These are phyloP conservation scores for Melaleuca alternifolia DNA, from an alignment of 345 rosid genomes.

Conservation along the genomic window DNA sequence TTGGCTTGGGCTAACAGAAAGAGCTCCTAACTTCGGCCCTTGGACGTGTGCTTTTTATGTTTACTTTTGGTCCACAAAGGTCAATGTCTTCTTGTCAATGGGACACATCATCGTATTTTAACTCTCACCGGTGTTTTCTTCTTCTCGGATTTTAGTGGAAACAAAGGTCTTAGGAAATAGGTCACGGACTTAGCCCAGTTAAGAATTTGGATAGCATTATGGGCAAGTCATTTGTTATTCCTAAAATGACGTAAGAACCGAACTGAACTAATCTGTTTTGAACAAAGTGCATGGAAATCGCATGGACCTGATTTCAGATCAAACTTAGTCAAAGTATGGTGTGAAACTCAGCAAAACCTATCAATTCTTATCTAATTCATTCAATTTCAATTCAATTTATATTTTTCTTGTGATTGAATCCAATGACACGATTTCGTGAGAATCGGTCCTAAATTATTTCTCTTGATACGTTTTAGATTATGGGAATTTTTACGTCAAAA, in stretches of 20 bases:
- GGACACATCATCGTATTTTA: neutral
- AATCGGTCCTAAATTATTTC: neutral
- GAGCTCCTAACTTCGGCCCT: neutral
- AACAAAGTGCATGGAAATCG: neutral
- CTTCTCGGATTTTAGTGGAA: neutral
- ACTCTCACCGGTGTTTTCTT: neutral
- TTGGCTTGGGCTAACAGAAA: neutral
- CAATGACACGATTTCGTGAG: neutral
- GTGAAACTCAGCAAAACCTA: neutral
- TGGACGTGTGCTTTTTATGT: neutral
- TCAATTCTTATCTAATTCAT: too few species aligned
- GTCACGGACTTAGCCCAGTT: neutral
- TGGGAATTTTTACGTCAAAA: neutral
- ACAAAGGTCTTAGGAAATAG: neutral
- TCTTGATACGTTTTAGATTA: neutral
- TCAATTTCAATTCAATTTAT: too few species aligned
- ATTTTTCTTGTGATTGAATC: too few species aligned
- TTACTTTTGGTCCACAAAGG: neutral
- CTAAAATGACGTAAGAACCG: accelerated
- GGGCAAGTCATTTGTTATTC: neutral
- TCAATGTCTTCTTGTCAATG: neutral
- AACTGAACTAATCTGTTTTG: neutral
- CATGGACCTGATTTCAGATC: neutral
- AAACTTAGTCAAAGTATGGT: neutral
- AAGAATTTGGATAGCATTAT: neutral